phyloP scores from a whole-genome alignment of 1,139 yeast species.

The Nematodospora anomalae region DNA sequence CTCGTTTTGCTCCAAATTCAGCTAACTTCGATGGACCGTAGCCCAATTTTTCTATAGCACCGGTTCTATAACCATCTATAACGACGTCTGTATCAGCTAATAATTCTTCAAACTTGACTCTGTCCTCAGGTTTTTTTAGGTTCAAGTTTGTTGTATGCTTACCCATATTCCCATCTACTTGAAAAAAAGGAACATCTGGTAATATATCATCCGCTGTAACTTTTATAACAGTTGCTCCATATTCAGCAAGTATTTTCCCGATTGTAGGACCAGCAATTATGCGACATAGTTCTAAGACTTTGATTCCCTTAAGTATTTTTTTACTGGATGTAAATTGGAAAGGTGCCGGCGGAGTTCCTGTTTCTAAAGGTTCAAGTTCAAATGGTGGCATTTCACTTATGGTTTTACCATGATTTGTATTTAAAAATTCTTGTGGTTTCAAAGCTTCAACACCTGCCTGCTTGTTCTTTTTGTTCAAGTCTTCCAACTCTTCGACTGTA shows the following conservation, averaged over 20 bases:
- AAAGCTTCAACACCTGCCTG: conserved; percentile 33
- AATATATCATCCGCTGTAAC: conserved; percentile 24
- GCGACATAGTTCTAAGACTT: conserved; percentile 31
- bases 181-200: conserved; percentile 34
- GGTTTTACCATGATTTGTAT: conserved; percentile 28
- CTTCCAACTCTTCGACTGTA: conserved; percentile 24
- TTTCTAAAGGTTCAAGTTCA: conserved; percentile 22
- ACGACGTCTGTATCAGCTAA: conserved; percentile 29
- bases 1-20: conserved; percentile 24
- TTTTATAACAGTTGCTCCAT: conserved; percentile 32
- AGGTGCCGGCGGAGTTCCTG: conserved; percentile 22
- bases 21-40: conserved; percentile 25
- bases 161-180: conserved; percentile 33
- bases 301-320: conserved; percentile 27
- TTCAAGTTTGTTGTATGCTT: conserved; percentile 30
- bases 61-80: conserved; percentile 31
- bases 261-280: conserved; percentile 36
- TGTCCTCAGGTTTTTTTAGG: conserved; percentile 24
- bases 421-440: conserved; percentile 25
- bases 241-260: conserved; percentile 29
- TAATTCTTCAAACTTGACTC: conserved; percentile 24
- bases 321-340: conserved; percentile 17
- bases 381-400: conserved; percentile 22
- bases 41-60: conserved; percentile 29
- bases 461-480: conserved; percentile 17